Evolutionary conservation across 1,139 yeast species (phyloP).

Genomic region (Blastobotrys apis): DNA sequence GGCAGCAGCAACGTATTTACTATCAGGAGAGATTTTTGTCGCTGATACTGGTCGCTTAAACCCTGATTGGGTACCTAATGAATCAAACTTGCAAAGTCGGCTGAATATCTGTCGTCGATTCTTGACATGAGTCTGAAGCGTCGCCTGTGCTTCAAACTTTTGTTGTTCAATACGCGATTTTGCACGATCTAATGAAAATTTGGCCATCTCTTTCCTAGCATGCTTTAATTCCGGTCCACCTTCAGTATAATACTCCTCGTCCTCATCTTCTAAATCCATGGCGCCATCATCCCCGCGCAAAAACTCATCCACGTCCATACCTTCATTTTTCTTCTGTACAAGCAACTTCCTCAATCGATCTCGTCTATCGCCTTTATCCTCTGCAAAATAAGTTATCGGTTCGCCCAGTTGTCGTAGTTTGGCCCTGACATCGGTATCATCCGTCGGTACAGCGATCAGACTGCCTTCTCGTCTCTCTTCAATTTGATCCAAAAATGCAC

Average conservation of each 20-base stretch:
- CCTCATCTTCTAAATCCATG: slow-evolving; percentile 47
- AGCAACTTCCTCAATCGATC: slow-evolving; percentile 49
- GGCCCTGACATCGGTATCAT: slow-evolving; percentile 55
- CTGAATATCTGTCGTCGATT: slow-evolving; percentile 46
- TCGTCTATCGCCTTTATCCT: slow-evolving; percentile 58
- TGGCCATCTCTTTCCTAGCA: slow-evolving; percentile 51
- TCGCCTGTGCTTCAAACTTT: slow-evolving; percentile 22
- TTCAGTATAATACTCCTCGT: slow-evolving; percentile 83
- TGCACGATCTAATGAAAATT: slow-evolving; percentile 48
- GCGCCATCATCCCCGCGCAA: slow-evolving; percentile 32
- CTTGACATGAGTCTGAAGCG: slow-evolving; percentile 36
- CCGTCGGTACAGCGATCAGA: slow-evolving; percentile 49
- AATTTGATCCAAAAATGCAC: slow-evolving; percentile 3
- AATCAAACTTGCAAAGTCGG: slow-evolving; percentile 40
- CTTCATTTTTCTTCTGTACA: slow-evolving; percentile 23
- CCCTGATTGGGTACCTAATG: slow-evolving; percentile 67
- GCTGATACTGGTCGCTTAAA: slow-evolving; percentile 65
- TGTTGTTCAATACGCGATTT: slow-evolving; percentile 40
- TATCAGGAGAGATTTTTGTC: slow-evolving; percentile 45
- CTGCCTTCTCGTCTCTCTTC: slow-evolving; percentile 18
- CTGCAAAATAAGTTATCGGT: slow-evolving; percentile 59
- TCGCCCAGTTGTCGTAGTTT: slow-evolving; percentile 50
- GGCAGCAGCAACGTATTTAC: slow-evolving; percentile 53
- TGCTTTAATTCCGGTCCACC: slow-evolving; percentile 57
- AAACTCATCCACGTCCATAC: slow-evolving; percentile 24